A percentile compares a stretch with the other conserved stretches of the same genome.
Evolutionary conservation across 2,329 filamentous ascomycete species (phyloP).

Genomic region (Cladosporium velox): DNA sequence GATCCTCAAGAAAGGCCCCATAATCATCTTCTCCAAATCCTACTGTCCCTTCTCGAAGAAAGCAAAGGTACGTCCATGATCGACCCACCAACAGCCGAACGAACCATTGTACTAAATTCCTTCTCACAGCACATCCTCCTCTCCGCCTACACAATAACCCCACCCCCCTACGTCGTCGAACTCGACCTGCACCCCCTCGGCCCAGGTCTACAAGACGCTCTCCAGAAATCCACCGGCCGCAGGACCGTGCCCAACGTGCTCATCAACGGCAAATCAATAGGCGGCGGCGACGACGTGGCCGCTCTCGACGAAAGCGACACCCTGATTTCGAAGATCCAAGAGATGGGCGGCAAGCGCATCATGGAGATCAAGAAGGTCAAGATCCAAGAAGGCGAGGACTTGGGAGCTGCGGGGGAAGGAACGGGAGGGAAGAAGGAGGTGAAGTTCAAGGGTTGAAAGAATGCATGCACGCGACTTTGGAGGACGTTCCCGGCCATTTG

Average conservation of each 20-base stretch:
- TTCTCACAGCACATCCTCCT: constrained; percentile 64
- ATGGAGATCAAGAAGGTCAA: constrained; percentile 29
- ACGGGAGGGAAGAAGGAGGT: constrained; percentile 7
- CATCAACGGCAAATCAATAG: constrained; percentile 83
- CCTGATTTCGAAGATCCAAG: constrained; percentile 70
- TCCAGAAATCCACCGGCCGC: constrained; percentile 74
- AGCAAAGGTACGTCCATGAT: constrained; percentile 61
- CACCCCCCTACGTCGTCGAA: constrained; percentile 84
- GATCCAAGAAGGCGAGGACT: constrained; percentile 8
- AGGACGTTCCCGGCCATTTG: neutral
- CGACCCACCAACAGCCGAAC: neutral
- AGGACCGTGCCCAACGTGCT: constrained; percentile 90
- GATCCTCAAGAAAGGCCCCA: constrained; percentile 81
- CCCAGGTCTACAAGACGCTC: constrained; percentile 64
- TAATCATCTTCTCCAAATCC: constrained; percentile 94
- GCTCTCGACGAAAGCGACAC: constrained; percentile 63
- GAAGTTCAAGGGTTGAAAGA: constrained; percentile 10
- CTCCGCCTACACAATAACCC: constrained; percentile 79
- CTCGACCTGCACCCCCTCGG: constrained; percentile 82
- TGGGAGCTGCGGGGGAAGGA: neutral
- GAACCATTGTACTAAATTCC: too few relatives aligned
- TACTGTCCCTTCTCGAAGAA: constrained; percentile 85
- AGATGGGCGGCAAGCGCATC: constrained; percentile 70
- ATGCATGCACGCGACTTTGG: neutral
- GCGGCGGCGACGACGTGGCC: constrained; percentile 83